Conservation (phyloP, 345 rosid genomes). For the Sisymbrium altissimum region DNA sequence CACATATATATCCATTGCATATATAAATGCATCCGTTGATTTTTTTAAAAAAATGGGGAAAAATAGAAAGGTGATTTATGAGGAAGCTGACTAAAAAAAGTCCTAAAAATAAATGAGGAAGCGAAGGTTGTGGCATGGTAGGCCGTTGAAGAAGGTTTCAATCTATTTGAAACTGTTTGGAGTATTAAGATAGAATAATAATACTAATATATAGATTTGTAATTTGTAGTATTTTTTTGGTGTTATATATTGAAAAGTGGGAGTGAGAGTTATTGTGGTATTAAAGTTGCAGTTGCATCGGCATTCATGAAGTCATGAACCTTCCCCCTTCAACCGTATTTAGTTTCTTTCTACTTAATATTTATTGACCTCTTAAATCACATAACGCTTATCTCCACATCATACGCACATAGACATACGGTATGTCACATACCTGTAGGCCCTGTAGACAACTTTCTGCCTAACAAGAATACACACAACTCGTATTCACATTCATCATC, state of each 20-base stretch:
- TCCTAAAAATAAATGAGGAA: constrained; percentile 16
- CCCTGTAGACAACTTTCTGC: constrained; percentile 17
- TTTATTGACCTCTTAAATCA: constrained; percentile 14
- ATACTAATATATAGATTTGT: neutral
- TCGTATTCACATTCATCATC: constrained; percentile 10
- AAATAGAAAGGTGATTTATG: constrained; percentile 20
- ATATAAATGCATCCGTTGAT: constrained; percentile 14
- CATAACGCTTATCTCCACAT: constrained; percentile 6
- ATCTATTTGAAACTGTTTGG: constrained; percentile 9
- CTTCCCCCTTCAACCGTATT: constrained; percentile 41
- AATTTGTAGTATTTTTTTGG: neutral
- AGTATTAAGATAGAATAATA: neutral
- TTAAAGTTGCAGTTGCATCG: constrained; percentile 28
- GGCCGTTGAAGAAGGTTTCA: constrained; percentile 17
- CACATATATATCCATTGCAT: neutral
- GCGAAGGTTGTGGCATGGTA: constrained; percentile 16
- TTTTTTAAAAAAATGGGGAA: neutral
- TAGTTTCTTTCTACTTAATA: constrained; percentile 29
- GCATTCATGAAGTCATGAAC: constrained; percentile 36
- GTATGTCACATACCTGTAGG: too few relatives aligned
- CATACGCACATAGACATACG: constrained; percentile 2
- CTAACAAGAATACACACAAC: constrained; percentile 4
- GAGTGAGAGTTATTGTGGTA: constrained; percentile 33
- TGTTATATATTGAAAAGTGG: constrained; percentile 26
- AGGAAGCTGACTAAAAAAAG: constrained; percentile 21